Base-by-base conservation (phyloP, 2,329 filamentous ascomycete genomes). In the Colletotrichum limetticola region DNA sequence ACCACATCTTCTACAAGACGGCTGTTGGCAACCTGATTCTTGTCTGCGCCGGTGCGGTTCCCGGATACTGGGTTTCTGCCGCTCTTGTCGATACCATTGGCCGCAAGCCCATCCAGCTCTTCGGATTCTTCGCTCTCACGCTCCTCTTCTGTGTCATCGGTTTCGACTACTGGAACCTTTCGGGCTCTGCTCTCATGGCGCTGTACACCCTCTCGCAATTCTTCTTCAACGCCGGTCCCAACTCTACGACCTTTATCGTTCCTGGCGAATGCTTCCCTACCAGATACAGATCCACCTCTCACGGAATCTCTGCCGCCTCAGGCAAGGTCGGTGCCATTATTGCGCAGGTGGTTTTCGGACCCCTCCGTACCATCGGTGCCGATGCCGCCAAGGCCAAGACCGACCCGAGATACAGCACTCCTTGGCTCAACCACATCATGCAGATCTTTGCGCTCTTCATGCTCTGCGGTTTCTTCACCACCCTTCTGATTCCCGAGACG, bases 11-110 rank as follows among this genome's bases (percentile, higher is more conserved):
- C 74, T 91, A 91, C 85, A 94, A 93, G 83, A 94, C 91, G 8
- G 92, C 93, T 62, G 88, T 94, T 24, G 94, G 94, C 11, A 95
- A 96, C 84, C 84, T 95, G 77, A 94, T 95, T 76, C 88, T 95
- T 63, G 91, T 95, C 76, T 90, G 93, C 72, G 93, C 94, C 4
- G 94, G 93, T 70, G 92, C 94, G 60, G 93, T 95, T 16, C 94
- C 94, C 0, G 94, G 94, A 16, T 95, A 95, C 86, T 95, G 93
- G 93, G 89, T 94, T 19, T 94, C 93, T 0, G 93, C 95, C 6
- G 91, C 91, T 1, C 91, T 90, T 1, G 90, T 95, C 69, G 93
- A 96, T 82, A 93, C 88, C 1, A 78, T 95, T 16, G 94, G 93
- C 66, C 92, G 94, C 78, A 95, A 94, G 85, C 90, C 93, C 1